Evolutionary conservation across 2,329 filamentous ascomycete species (phyloP), one percentile per base, ranked within the genome.

Genomic region (Neocatenulostroma microsporum): DNA sequence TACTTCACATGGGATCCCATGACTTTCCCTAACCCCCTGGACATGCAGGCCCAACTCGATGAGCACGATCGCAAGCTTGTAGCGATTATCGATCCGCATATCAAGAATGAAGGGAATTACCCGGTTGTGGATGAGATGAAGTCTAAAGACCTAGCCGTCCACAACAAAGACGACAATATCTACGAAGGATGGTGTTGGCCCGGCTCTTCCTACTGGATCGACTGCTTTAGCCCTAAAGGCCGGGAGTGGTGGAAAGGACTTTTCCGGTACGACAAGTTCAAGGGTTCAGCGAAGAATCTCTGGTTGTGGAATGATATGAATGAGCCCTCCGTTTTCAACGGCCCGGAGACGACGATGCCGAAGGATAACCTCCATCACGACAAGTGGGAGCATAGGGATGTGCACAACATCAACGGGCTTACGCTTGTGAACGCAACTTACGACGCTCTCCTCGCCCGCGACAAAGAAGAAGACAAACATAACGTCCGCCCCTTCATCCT

Each of bases 241-340:
- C 76, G 83, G 36, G 77, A 83, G 44, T 98, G 91, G 91, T 98
- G 91, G 89, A 82, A 78, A 49, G 66, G 72, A 3, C 73, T 96
- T 9, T 96, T 94, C 73, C 81, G 83, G 54, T 96, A 93, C 49
- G 79, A 85, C 57, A 74, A 67, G 26, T 98, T 95, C 72, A 84
- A 85, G 61, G 88, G 87, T 31, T 86, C 86, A 1, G 73, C 81
- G 51, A 72, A 80, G 46, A 98, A 96, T 61, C 81, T 85, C 0
- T 95, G 86, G 62, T 78, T 98, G 53, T 98, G 91, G 91, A 98
- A 98, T 61, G 91, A 98, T 61, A 98, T 98, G 91, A 96, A 95
- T 58, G 91, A 98, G 66, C 91, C 91, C 0, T 96, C 91, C 0
- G 91, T 98, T 2, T 98, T 98, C 70, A 96, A 96, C 59, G 91